Percentiles rank a stretch among this genome's conserved stretches.
These are phyloP conservation scores for Peronospora belbahrii DNA, from an alignment of 352 stramenopile genomes.

Conservation along the genomic window DNA sequence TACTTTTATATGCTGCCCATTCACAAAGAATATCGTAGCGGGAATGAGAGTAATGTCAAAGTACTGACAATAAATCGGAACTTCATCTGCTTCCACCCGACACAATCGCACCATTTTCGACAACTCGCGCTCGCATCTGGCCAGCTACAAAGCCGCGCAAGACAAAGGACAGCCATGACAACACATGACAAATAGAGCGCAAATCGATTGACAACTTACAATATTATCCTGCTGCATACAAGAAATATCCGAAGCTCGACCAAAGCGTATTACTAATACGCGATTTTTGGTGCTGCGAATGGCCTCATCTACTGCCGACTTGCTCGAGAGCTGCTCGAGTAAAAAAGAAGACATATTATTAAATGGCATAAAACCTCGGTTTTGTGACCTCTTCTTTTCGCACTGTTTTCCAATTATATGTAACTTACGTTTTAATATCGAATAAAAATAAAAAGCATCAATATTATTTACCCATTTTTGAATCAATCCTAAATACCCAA, in stretches of 20 bases:
- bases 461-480: no score
- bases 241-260: conserved; percentile 44
- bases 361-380: no score
- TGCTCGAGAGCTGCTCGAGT: conserved; percentile 54
- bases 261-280: conserved; percentile 79
- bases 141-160: conserved; percentile 36
- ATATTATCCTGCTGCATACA: conserved; percentile 85
- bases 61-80: conserved; percentile 82
- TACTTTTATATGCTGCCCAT: conserved; percentile 86
- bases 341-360: conserved; percentile 50
- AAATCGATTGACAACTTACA: conserved; percentile 23
- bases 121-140: conserved; percentile 66
- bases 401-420: no score
- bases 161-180: neutral
- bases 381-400: no score
- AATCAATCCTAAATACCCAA: neutral
- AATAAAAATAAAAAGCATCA: neutral
- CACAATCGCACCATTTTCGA: conserved; percentile 73
- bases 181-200: neutral
- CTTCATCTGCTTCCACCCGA: conserved; percentile 58
- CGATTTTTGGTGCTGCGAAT: conserved; percentile 77
- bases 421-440: no score
- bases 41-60: conserved; percentile 86
- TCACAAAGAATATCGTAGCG: conserved; percentile 84
- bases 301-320: conserved; percentile 62